Evolutionary conservation across 768 basidiomycete genomes (phyloP).

Genomic region (Termitomyces sp.): DNA sequence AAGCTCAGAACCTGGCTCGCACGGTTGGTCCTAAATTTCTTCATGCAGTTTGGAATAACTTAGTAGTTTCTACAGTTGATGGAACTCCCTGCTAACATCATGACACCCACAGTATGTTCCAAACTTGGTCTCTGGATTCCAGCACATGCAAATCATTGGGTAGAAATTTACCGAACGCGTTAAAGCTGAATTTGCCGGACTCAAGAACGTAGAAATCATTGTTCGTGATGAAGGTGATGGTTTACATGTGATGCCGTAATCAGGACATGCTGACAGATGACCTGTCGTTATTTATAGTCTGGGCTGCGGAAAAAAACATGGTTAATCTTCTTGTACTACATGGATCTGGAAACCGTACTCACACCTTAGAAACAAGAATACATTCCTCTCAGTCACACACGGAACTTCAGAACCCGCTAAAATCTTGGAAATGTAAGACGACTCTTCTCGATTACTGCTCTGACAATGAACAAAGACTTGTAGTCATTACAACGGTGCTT

Average conservation of each 20-base stretch:
- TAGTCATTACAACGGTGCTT: conserved; percentile 80
- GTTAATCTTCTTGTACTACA: conserved; percentile 26
- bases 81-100: conserved; percentile 82
- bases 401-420: conserved; percentile 82
- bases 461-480: background rate
- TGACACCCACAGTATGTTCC: conserved; percentile 68
- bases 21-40: conserved; percentile 41
- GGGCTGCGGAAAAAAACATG: conserved; percentile 85
- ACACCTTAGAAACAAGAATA: conserved; percentile 38
- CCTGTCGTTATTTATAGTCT: conserved; percentile 36
- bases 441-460: background rate
- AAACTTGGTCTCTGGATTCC: background rate
- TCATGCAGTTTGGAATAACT: background rate
- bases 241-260: background rate
- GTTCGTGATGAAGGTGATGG: conserved; percentile 69
- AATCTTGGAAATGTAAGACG: conserved; percentile 72
- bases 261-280: background rate
- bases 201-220: conserved; percentile 63
- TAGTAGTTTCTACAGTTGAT: conserved; percentile 43
- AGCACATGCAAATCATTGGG: background rate
- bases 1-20: conserved; percentile 75
- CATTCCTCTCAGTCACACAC: conserved; percentile 83
- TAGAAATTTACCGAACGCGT: conserved; percentile 71
- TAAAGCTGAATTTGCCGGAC: conserved; percentile 54
- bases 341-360: background rate